Percentiles rank a stretch among this genome's conserved stretches.
Evolutionary conservation across 768 basidiomycete species (phyloP).

Genomic region (Trametes gibbosa): DNA sequence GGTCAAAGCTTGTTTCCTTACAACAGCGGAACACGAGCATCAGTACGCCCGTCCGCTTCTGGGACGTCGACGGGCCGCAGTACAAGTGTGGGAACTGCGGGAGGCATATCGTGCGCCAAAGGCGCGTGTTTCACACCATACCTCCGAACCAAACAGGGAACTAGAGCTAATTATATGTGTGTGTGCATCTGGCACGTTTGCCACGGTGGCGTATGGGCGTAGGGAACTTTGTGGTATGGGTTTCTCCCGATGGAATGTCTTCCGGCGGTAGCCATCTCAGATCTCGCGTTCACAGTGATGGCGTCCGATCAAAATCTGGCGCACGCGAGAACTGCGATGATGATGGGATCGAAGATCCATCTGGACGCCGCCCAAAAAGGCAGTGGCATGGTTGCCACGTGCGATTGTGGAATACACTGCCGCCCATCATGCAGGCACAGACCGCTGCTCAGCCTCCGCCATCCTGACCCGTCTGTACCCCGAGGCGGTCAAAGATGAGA

Average conservation of each 20-base stretch:
- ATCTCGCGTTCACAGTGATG: not conserved
- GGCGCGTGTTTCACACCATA: no score
- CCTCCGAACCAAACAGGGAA: no score
- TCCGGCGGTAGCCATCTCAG: not conserved
- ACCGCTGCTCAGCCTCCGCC: not conserved
- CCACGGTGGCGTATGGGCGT: not conserved
- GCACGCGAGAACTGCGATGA: constrained; percentile 2
- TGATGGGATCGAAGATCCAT: constrained; percentile 4
- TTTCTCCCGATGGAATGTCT: not conserved
- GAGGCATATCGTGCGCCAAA: no score
- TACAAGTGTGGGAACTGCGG: no score
- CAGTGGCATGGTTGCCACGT: not conserved
- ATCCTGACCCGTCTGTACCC: not conserved
- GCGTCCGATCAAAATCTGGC: not conserved
- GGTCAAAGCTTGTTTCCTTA: no score
- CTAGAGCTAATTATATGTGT: no score
- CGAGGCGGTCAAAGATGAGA: not conserved
- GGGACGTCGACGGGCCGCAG: no score
- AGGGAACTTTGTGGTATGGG: not conserved
- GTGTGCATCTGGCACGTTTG: no score
- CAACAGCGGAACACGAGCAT: no score
- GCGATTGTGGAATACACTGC: not conserved
- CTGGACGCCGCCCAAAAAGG: not conserved
- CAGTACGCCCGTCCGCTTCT: no score
- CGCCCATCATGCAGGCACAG: constrained; percentile 2